Evolutionary conservation across 2,329 filamentous ascomycete species (phyloP).

Genomic region (Aureobasidium sp.): DNA sequence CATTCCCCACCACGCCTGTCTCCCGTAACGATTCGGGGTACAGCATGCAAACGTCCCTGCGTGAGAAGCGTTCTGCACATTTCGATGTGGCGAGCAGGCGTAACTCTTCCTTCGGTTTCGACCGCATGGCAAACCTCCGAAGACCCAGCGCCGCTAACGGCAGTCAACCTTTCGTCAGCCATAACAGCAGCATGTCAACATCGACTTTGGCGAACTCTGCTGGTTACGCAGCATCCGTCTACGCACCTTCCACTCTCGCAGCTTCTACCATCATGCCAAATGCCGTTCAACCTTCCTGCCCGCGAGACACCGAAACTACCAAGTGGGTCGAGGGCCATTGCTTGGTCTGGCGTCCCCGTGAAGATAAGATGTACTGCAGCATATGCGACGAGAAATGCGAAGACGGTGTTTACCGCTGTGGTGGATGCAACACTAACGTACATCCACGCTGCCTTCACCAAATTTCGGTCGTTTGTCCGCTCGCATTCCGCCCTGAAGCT

Average conservation of each 20-base stretch:
- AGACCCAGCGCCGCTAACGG: conserved; percentile 40
- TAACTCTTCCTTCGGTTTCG: conserved; percentile 83
- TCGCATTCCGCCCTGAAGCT: conserved; percentile 60
- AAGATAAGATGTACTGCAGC: conserved; percentile 57
- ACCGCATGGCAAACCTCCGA: conserved; percentile 60
- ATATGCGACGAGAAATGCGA: conserved; percentile 69
- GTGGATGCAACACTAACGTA: conserved; percentile 50
- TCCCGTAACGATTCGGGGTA: conserved; percentile 90
- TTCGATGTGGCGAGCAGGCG: conserved; percentile 68
- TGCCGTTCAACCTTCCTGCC: conserved; percentile 64
- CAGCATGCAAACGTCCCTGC: conserved; percentile 73
- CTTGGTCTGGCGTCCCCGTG: conserved; percentile 57
- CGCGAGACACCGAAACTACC: conserved; percentile 65
- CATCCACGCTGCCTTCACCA: conserved; percentile 55
- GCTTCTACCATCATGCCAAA: conserved; percentile 83
- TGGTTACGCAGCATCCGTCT: conserved; percentile 71
- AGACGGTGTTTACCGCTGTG: conserved; percentile 70
- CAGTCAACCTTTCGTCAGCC: conserved; percentile 59
- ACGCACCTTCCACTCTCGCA: conserved; percentile 77
- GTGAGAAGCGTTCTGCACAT: conserved; percentile 90
- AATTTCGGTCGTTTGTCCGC: conserved; percentile 59
- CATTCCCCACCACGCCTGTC: conserved; percentile 72
- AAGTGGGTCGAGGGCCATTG: conserved; percentile 84
- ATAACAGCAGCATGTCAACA: conserved; percentile 59
- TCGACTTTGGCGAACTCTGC: conserved; percentile 51